A percentile compares a stretch with the other conserved stretches of the same genome.
These are phyloP conservation scores for Geotrichum klebahnii DNA, from an alignment of 1,139 yeast genomes.

Conservation along the genomic window DNA sequence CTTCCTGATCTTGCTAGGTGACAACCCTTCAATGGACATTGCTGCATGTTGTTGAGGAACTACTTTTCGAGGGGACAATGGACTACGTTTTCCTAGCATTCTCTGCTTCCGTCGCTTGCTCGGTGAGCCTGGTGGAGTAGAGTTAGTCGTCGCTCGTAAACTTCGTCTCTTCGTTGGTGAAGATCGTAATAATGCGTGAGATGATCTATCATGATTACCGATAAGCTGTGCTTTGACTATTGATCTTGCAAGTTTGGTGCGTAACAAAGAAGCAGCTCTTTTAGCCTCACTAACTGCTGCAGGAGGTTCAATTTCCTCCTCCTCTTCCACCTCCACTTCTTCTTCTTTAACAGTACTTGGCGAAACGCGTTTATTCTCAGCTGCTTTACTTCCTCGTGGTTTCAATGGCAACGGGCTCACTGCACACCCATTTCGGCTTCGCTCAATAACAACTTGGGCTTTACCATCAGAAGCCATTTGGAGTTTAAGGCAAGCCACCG, in stretches of 20 bases:
- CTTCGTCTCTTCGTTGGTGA: conserved; percentile 5
- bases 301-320: background rate
- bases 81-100: conserved; percentile 6
- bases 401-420: background rate
- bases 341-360: background rate
- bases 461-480: conserved; percentile 41
- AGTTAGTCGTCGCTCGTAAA: background rate
- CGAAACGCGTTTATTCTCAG: background rate
- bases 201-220: background rate
- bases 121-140: conserved; percentile 11
- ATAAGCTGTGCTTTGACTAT: conserved; percentile 5
- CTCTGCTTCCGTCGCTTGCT: conserved; percentile 7
- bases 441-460: conserved; percentile 31
- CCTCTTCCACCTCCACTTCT: conserved; percentile 2
- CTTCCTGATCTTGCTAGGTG: conserved; percentile 1
- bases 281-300: background rate
- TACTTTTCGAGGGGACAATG: conserved; percentile 15
- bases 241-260: conserved; percentile 10
- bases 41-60: background rate
- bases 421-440: background rate
- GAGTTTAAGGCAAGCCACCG: conserved; percentile 28
- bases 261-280: conserved; percentile 1
- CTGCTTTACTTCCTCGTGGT: background rate
- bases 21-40: background rate
- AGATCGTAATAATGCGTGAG: no score